These are phyloP conservation scores for Yamagishiella unicocca DNA, from an alignment of 139 green algal genomes.

Conservation along the genomic window DNA sequence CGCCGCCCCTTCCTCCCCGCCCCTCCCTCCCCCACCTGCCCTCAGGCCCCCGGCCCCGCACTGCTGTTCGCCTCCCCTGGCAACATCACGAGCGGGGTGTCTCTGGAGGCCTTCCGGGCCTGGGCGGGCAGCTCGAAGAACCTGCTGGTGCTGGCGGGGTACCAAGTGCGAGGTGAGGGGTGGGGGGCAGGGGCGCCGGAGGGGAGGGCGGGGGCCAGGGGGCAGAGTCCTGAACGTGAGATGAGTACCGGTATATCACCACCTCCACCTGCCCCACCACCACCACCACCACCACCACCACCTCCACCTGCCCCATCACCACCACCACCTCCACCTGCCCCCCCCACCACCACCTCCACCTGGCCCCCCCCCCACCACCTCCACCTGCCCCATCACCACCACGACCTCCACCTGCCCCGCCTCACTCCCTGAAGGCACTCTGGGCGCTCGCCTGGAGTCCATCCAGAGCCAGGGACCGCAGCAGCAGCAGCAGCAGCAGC, in stretches of 20 bases:
- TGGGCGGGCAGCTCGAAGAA: conserved; percentile 58
- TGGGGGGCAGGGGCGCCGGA: not conserved
- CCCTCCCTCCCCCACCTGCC: not conserved
- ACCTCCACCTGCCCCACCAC: not conserved
- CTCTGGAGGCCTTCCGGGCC: conserved; percentile 76
- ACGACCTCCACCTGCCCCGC: not conserved
- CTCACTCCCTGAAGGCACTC: conserved; percentile 4
- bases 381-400: not conserved
- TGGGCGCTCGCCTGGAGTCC: conserved; percentile 2
- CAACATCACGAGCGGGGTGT: conserved; percentile 79
- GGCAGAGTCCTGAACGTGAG: not conserved
- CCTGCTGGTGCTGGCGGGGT: conserved; percentile 80
- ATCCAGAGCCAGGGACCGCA: conserved; percentile 2
- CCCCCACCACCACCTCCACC: no score
- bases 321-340: not conserved
- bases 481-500: not conserved
- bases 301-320: not conserved
- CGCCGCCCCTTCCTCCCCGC: not conserved
- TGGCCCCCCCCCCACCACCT: not conserved
- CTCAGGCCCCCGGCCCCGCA: conserved; percentile 36
- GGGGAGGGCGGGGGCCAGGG: not conserved
- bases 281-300: no score
- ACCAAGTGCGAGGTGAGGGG: conserved; percentile 55
- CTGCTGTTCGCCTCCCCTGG: conserved; percentile 86
- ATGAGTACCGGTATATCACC: not conserved